phyloP scores from a whole-genome alignment of 176 grass and related monocot genomes.

The Musa beccarii region DNA sequence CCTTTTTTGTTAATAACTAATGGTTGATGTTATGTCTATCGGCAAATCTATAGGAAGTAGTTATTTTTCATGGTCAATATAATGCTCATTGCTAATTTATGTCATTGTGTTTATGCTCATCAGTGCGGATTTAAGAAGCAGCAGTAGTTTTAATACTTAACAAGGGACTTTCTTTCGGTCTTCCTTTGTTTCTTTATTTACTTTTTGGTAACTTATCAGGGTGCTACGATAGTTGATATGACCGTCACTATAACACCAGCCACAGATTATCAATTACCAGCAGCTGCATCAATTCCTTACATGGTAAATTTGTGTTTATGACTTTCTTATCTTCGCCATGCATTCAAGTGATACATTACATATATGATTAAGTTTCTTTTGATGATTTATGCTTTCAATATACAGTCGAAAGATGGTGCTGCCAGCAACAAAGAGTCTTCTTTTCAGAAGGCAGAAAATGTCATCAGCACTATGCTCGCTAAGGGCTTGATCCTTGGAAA shows the following conservation, averaged over 20 bases:
- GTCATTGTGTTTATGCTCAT: too few species aligned
- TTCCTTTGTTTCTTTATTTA: not conserved
- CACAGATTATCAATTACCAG: slow-evolving; percentile 48
- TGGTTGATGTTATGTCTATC: not conserved
- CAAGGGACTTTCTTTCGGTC: not conserved
- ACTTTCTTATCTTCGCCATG: slow-evolving; percentile 5
- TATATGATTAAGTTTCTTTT: not conserved
- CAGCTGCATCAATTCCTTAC: slow-evolving; percentile 30
- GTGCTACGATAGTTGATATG: slow-evolving; percentile 78
- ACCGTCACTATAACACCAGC: slow-evolving; percentile 57
- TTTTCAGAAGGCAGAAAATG: slow-evolving; percentile 38
- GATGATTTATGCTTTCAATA: slow-evolving; percentile 12
- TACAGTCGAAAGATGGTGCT: slow-evolving; percentile 33
- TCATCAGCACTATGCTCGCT: slow-evolving; percentile 44
- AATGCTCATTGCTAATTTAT: too few species aligned
- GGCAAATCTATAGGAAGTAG: not conserved
- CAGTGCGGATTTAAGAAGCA: not conserved
- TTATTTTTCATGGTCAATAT: too few species aligned
- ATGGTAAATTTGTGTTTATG: slow-evolving; percentile 25
- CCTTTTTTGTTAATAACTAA: not conserved
- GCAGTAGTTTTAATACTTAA: not conserved
- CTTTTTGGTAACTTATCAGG: slow-evolving; percentile 21
- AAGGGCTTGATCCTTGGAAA: slow-evolving; percentile 35
- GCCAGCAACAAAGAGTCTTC: slow-evolving; percentile 31
- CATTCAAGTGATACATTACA: not conserved